Percentiles rank a stretch among this genome's conserved stretches.
Conservation (phyloP, 441 rosid genomes). For the Brassica hybrid region DNA sequence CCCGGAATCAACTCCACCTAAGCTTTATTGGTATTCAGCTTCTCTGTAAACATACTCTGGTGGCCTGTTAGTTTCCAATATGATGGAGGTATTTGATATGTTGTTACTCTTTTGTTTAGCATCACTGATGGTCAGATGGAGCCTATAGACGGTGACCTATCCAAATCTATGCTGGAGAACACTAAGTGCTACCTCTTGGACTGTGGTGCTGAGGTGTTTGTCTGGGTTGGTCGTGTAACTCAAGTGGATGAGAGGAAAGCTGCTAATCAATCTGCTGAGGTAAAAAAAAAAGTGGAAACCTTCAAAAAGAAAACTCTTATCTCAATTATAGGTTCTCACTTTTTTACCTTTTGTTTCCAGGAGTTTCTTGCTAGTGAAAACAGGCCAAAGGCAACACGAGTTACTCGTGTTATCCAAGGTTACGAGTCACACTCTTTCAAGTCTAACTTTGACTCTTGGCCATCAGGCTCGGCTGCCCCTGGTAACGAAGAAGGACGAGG, state of each 20-base stretch:
- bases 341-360: conserved; percentile 55
- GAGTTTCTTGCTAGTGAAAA: conserved; percentile 74
- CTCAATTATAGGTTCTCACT: conserved; percentile 40
- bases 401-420: conserved; percentile 94
- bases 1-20: conserved; percentile 75
- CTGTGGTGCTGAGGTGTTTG: conserved; percentile 87
- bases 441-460: conserved; percentile 96
- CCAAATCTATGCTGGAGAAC: conserved; percentile 89
- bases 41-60: neutral
- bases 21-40: conserved; percentile 66
- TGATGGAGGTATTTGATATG: conserved; percentile 40
- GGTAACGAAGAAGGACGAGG: conserved; percentile 98
- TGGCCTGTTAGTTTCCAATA: neutral
- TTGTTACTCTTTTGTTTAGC: conserved; percentile 47
- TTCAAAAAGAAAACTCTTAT: neutral
- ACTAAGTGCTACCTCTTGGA: conserved; percentile 87
- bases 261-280: conserved; percentile 87
- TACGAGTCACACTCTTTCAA: conserved; percentile 95
- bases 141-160: conserved; percentile 78
- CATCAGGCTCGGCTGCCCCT: conserved; percentile 78
- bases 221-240: conserved; percentile 98
- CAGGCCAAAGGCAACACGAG: conserved; percentile 83
- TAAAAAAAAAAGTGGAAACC: conserved; percentile 40
- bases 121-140: conserved; percentile 70
- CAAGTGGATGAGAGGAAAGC: conserved; percentile 97